phyloP scores from a whole-genome alignment of 129 eudicot species.

The Helianthus annuus region DNA sequence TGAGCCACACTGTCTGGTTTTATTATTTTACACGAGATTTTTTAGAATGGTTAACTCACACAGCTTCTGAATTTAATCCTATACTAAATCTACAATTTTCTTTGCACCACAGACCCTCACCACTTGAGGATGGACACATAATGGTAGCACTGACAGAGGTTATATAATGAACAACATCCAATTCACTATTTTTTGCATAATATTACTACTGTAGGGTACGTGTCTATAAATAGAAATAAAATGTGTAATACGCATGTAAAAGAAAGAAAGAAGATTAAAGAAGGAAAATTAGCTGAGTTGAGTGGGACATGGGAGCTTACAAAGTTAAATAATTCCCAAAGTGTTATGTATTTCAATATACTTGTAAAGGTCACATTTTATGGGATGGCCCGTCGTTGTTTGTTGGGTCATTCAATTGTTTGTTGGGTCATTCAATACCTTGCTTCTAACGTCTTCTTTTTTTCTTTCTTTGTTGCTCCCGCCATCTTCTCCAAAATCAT shows the following conservation, averaged over 20 bases:
- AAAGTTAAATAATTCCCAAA: background rate
- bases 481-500: slow-evolving; percentile 18
- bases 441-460: slow-evolving; percentile 37
- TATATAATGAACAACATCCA: too few species aligned
- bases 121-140: too few species aligned
- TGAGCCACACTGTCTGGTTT: too few species aligned
- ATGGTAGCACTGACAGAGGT: too few species aligned
- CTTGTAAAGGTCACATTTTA: slow-evolving; percentile 20
- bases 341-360: background rate
- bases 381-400: slow-evolving; percentile 35
- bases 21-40: too few species aligned
- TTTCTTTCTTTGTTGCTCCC: slow-evolving; percentile 29
- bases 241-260: background rate
- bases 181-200: too few species aligned
- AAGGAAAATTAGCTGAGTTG: background rate
- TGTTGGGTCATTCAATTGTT: slow-evolving; percentile 23
- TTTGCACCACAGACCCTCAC: too few species aligned
- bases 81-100: too few species aligned
- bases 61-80: too few species aligned
- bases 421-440: slow-evolving; percentile 24
- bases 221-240: background rate
- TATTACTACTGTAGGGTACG: too few species aligned
- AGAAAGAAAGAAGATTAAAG: background rate
- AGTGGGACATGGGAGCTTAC: slow-evolving; percentile 32
- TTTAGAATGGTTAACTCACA: too few species aligned